Base-by-base conservation (phyloP, 768 basidiomycete genomes). In the Suillus fuscotomentosus region DNA sequence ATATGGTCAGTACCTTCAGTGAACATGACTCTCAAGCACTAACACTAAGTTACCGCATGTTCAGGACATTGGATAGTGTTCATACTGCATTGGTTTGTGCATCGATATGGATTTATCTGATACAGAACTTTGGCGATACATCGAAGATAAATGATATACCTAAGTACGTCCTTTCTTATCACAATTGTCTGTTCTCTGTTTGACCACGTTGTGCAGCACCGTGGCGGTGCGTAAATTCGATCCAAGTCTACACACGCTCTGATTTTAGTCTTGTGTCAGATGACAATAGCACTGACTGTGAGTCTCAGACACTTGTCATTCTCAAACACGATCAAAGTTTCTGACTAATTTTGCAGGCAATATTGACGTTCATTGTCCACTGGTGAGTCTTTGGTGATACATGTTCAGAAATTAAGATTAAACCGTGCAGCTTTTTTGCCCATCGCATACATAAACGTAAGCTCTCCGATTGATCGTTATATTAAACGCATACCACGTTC, bases 331-430 rank as follows among this genome's bases (percentile, higher is more conserved):
- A 5, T 47, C n/a, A 31, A 51, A 31, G 14, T 34, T 60, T 60
- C 36, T 67, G 38, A 59, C 2, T 60, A 74, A 24, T 71, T 75
- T 0, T 75, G 78, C 77, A 67, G 83, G 83, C 82, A 1, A 68
- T 81, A 34, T 72, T 83, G 38, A 85, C 83, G 0, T 79, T 84
- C 60, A 74, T 84, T 31, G 83, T 85, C 5, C 84, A 85, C 64
- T 81, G 83, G 83, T 84, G 64, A 38, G 77, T 60, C n/a, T 27
- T 1, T 14, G 7, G 14, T 14, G 15, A 36, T 43, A n/a, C 31
- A 39, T 42, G 27, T 2, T 4, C 2, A 45, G 38, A 42, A 24
- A 24, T 61, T 67, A 24, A 64, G 36, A 7, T 51, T 31, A 17
- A 51, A 53, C 55, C 31, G 14, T 27, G 8, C 55, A 78, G 78